phyloP scores from a whole-genome alignment of 768 basidiomycete genomes.

The Mycena rebaudengoi region DNA sequence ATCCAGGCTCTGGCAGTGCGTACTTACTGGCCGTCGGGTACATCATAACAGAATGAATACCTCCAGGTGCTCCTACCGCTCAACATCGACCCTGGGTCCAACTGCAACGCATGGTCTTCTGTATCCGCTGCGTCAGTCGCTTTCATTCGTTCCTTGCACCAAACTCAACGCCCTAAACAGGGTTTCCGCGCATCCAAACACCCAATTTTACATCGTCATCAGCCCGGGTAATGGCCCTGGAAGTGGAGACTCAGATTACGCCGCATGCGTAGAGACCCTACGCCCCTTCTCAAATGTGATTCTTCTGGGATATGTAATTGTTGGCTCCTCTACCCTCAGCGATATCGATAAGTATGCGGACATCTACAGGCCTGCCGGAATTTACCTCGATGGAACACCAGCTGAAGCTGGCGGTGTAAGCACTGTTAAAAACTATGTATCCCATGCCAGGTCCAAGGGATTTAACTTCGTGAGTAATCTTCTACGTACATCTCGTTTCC shows the following conservation, averaged over 20 bases:
- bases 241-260: constrained; percentile 22
- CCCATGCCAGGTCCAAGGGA: not conserved
- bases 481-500: not conserved
- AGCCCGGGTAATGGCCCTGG: constrained; percentile 37
- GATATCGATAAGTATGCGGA: constrained; percentile 35
- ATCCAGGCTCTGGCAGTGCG: too few relatives aligned
- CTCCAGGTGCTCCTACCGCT: constrained; percentile 15
- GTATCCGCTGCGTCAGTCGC: not conserved
- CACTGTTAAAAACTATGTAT: constrained; percentile 26
- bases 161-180: constrained; percentile 3
- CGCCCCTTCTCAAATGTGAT: constrained; percentile 26
- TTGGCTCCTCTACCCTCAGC: constrained; percentile 16
- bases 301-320: constrained; percentile 35
- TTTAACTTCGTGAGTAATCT: constrained; percentile 8
- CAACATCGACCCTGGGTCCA: not conserved
- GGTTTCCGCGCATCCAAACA: constrained; percentile 28
- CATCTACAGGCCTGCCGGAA: constrained; percentile 32
- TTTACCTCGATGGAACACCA: constrained; percentile 38
- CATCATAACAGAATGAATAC: too few relatives aligned
- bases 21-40: too few relatives aligned
- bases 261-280: constrained; percentile 33
- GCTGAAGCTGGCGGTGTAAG: not conserved
- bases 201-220: constrained; percentile 35
- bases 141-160: not conserved
- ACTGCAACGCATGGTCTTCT: constrained; percentile 8